Evolutionary conservation across 2,329 filamentous ascomycete species (phyloP).

Genomic region (Dothistroma septosporum): DNA sequence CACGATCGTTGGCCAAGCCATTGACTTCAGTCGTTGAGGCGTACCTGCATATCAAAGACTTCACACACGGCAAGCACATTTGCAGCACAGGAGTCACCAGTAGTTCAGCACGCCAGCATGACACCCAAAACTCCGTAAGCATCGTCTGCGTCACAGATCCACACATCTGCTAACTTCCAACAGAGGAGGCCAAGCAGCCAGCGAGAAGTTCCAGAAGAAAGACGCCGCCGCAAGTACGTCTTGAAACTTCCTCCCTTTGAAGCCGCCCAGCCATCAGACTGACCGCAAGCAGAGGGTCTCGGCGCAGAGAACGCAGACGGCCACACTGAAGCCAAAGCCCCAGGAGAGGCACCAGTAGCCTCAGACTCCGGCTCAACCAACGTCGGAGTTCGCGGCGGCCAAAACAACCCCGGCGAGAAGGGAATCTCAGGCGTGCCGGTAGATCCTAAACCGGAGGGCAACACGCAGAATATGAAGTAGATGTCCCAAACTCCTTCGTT

Average conservation of each 20-base stretch:
- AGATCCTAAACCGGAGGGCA: conserved; percentile 16
- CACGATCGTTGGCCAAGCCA: neutral
- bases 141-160: neutral
- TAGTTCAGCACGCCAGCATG: neutral
- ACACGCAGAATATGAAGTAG: conserved; percentile 28
- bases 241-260: no score
- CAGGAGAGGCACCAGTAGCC: conserved; percentile 34
- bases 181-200: conserved; percentile 31
- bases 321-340: conserved; percentile 27
- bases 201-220: conserved; percentile 36
- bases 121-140: conserved; percentile 25
- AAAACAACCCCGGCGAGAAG: conserved; percentile 36
- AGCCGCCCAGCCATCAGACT: conserved; percentile 1
- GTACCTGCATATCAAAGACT: neutral
- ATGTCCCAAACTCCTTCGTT: neutral
- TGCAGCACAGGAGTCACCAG: neutral
- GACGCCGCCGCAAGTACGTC: conserved; percentile 24
- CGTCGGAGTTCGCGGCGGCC: conserved; percentile 29
- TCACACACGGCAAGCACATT: neutral
- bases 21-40: neutral
- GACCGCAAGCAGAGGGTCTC: conserved; percentile 24
- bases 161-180: conserved; percentile 8
- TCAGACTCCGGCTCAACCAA: conserved; percentile 34
- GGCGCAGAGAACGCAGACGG: conserved; percentile 34
- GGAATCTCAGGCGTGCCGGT: conserved; percentile 33